Conservation (phyloP, 768 basidiomycete species). For the Macrolepiota fuliginosa region DNA sequence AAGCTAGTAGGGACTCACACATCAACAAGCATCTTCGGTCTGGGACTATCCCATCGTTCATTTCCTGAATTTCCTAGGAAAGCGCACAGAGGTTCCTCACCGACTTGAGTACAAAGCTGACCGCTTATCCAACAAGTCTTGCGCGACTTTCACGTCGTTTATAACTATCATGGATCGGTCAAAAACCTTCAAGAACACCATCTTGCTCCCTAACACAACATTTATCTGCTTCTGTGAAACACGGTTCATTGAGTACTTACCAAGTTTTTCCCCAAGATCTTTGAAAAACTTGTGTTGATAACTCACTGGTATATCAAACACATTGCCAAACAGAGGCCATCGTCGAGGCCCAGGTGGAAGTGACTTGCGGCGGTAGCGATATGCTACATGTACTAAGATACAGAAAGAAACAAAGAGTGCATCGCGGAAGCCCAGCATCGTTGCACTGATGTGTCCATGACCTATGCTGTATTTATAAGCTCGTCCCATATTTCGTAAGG, state of each 20-base stretch:
- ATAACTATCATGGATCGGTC: slow-evolving; percentile 14
- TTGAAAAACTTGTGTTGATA: slow-evolving; percentile 2
- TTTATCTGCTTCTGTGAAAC: background rate
- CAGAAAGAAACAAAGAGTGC: slow-evolving; percentile 46
- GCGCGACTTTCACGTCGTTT: slow-evolving; percentile 12
- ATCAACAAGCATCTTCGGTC: background rate
- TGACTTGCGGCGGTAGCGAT: background rate
- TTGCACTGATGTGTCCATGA: too few relatives aligned
- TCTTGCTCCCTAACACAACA: slow-evolving; percentile 1
- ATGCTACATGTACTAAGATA: slow-evolving; percentile 26
- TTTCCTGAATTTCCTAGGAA: background rate
- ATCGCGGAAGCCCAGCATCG: background rate
- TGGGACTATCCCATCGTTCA: background rate
- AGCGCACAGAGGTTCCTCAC: background rate
- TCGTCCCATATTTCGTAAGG: too few relatives aligned
- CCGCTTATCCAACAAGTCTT: slow-evolving; percentile 15
- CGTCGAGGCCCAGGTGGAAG: slow-evolving; percentile 9
- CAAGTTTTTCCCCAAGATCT: slow-evolving; percentile 9
- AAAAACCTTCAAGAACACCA: slow-evolving; percentile 9
- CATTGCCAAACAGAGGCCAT: slow-evolving; percentile 16
- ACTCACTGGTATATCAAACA: slow-evolving; percentile 7
- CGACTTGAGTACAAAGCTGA: slow-evolving; percentile 15
- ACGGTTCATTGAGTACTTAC: slow-evolving; percentile 5
- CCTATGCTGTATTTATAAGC: too few relatives aligned
- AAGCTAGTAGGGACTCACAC: background rate